These are phyloP conservation scores for Pichia cactophila DNA, from an alignment of 1,139 yeast species.

Conservation along the genomic window DNA sequence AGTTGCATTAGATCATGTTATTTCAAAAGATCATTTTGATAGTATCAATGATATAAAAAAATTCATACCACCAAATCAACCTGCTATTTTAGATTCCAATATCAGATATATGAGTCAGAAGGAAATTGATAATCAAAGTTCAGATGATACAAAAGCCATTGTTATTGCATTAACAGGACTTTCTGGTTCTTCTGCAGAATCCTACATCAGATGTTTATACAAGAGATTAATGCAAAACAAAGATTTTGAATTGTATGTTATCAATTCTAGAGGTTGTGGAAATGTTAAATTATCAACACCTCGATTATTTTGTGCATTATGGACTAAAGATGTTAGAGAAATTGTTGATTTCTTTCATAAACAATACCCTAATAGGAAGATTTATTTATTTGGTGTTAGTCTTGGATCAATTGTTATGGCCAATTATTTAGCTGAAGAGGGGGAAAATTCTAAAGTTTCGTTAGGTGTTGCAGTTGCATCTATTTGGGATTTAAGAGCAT, in stretches of 20 bases:
- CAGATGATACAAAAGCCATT: conserved; percentile 45
- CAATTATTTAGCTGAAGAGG: conserved; percentile 74
- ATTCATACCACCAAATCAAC: conserved; percentile 53
- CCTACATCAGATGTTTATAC: conserved; percentile 65
- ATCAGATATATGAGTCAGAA: conserved; percentile 57
- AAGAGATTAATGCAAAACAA: conserved; percentile 28
- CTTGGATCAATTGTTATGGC: conserved; percentile 80
- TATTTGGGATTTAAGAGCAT: conserved; percentile 77
- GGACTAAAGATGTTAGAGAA: conserved; percentile 67
- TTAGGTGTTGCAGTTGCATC: conserved; percentile 66
- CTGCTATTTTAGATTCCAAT: conserved; percentile 54
- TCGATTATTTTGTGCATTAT: conserved; percentile 63
- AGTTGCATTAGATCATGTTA: conserved; percentile 71
- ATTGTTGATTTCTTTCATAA: conserved; percentile 42
- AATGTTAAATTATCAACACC: conserved; percentile 73
- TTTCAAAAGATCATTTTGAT: conserved; percentile 38
- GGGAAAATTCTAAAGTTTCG: conserved; percentile 42
- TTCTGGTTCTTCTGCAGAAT: conserved; percentile 89
- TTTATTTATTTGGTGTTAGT: conserved; percentile 76
- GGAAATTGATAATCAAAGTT: conserved; percentile 32
- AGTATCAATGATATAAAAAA: conserved; percentile 30
- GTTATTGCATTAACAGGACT: conserved; percentile 74
- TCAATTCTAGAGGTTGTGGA: conserved; percentile 84
- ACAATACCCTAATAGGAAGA: conserved; percentile 62
- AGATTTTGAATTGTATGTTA: conserved; percentile 59